Base-by-base conservation (phyloP, 306 rosid species). In the Acacia crassicarpa region DNA sequence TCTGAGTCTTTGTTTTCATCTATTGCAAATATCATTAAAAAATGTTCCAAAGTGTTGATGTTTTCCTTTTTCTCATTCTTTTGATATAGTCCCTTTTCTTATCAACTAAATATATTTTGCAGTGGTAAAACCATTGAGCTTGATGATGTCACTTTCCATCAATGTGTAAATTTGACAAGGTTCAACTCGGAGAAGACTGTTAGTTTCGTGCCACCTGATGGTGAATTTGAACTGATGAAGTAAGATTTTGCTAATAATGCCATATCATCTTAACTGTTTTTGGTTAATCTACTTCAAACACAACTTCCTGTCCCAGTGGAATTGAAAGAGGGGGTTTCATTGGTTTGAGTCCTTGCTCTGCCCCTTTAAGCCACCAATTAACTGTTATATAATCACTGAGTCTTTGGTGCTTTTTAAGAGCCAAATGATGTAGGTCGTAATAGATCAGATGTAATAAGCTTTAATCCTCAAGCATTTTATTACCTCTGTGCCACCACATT, bases 221-320 rank as follows among this genome's bases (percentile, higher is more conserved):
- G 98, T 81, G 98, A 94, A 92, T 94, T 94, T 87, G 98, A 92
- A 67, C 90, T 90, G 85, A 94, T 94, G 98, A 94, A 92, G 98
- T 94, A 89, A 79, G 93, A 58, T 86, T 46, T 38, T 38, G 25
- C 49, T 81, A 22, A 49, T 41, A 75, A 51, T 76, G 66, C 17
- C 41, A 27, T 82, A 54, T 25, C 32, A 10, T 45, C 66, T 19
- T 19, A 8, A 80, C 48, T 22, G 35, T 10, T 84, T 48, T 61
- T 69, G 46, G 67, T 71, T 5, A 80, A 80, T 77, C 67, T 8
- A 72, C 81, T 43, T 48, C 70, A 75, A 79, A 15, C 68, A 46
- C 80, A 49, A 30, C 25, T 82, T 46, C 49, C 32, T 74, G 25
- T 51, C 20, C 35, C 20, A 45, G 35, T 77, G 54, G 66, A 49